Evolutionary conservation across 139 green algal genomes (phyloP).

Genomic region (Gonium pectorale): DNA sequence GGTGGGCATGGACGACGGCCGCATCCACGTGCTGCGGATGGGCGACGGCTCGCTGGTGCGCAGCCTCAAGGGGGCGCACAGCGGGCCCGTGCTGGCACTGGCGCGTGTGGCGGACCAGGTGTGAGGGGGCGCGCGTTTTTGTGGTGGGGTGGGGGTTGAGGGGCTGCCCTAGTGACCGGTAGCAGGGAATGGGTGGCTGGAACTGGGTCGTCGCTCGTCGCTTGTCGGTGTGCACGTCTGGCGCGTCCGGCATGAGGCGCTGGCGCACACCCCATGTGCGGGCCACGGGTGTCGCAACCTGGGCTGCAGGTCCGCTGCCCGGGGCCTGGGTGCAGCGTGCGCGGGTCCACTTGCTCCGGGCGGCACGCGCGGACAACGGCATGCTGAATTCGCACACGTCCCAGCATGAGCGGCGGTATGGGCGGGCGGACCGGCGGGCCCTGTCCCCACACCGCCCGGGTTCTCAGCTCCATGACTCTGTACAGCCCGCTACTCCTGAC

Average conservation of each 20-base stretch:
- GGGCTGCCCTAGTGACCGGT: not conserved
- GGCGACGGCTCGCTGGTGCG: conserved; percentile 14
- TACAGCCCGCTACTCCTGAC: not conserved
- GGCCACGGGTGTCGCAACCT: too few species aligned
- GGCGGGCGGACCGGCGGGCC: too few species aligned
- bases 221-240: too few species aligned
- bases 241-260: too few species aligned
- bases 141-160: not conserved
- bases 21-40: conserved; percentile 44
- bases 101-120: conserved; percentile 57
- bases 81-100: conserved; percentile 59
- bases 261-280: too few species aligned
- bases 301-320: too few species aligned
- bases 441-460: too few species aligned
- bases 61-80: conserved; percentile 46
- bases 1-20: conserved; percentile 63
- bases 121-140: not conserved
- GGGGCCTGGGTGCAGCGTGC: too few species aligned
- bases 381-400: too few species aligned
- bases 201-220: not conserved
- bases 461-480: not conserved
- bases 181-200: not conserved
- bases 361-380: too few species aligned
- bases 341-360: too few species aligned
- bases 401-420: too few species aligned